Evolutionary conservation across 2,329 filamentous ascomycete species (phyloP), one percentile per base, ranked within the genome.

Genomic region (Penicillium sclerotiorum): DNA sequence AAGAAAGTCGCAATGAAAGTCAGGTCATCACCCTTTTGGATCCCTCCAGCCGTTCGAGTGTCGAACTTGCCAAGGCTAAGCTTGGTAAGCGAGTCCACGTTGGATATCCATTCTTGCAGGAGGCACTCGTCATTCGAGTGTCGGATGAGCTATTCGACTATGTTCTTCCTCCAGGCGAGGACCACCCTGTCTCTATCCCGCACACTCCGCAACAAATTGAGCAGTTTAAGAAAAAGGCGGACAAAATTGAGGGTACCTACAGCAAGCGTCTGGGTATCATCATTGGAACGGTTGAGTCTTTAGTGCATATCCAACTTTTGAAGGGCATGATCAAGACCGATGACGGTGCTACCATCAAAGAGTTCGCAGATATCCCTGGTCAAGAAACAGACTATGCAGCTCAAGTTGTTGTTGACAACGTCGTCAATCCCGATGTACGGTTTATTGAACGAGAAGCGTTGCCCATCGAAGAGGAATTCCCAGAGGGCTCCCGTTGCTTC

Each of bases 141-240:
- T 93, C 91, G 1, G 94, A 99, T 67, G 93, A 97, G 69, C 78
- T 97, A 22, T 97, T 97, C 67, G 88, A 89, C 62, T 99, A 96
- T 65, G 79, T 85, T 15, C 76, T 94, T 28, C 80, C 87, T 1
- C 78, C 85, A 27, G 80, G 85, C 54, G 83, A 84, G 50, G 78
- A 78, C 33, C 83, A 87, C 40, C 77, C 92, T 27, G 72, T 88
- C 17, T 79, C 85, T 39, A 82, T 79, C 30, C 86, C 90, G 17
- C 91, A 96, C 67, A 81, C 80, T 20, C 84, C 86, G 17, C 80
- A 83, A 49, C 89, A 95, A 47, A 90, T 94, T 46, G 83, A 88
- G 30, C 84, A 92, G 30, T 99, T 89, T 81, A 84, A 84, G 63
- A 93, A 85, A 74, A 96, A 94, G 67, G 84, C 94, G 1, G 82